Conservation (phyloP, 192 early-diverging fungal genomes). For the Gigaspora rosea region DNA sequence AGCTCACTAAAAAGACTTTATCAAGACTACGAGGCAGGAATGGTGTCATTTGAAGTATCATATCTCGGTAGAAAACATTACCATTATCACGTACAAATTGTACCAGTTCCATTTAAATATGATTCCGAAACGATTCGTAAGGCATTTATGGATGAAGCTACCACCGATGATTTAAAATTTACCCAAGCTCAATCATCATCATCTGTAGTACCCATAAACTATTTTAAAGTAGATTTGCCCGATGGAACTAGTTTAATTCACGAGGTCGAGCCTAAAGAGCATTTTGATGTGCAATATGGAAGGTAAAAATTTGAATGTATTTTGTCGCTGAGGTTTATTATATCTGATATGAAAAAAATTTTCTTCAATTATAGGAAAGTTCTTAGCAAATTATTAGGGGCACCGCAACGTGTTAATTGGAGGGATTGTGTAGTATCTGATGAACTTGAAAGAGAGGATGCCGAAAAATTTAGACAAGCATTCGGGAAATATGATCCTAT, state of each 20-base stretch:
- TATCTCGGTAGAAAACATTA: slow-evolving; percentile 52
- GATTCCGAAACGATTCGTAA: slow-evolving; percentile 39
- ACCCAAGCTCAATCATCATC: background rate
- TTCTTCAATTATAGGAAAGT: slow-evolving; percentile 47
- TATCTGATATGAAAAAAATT: background rate
- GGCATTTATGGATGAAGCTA: slow-evolving; percentile 48
- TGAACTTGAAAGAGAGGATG: slow-evolving; percentile 10
- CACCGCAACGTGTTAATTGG: slow-evolving; percentile 79
- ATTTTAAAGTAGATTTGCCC: slow-evolving; percentile 62
- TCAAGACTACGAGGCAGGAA: slow-evolving; percentile 58
- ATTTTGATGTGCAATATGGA: slow-evolving; percentile 81
- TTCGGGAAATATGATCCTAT: slow-evolving; percentile 3
- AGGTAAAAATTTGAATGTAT: slow-evolving; percentile 42
- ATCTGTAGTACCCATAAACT: slow-evolving; percentile 18
- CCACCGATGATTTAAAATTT: slow-evolving; percentile 1
- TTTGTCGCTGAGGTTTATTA: background rate
- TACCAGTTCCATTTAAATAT: slow-evolving; percentile 58
- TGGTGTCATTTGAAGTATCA: slow-evolving; percentile 79
- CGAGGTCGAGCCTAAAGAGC: slow-evolving; percentile 40
- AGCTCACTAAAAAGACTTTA: slow-evolving; percentile 53
- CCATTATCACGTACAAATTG: slow-evolving; percentile 72
- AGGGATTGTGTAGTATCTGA: slow-evolving; percentile 55
- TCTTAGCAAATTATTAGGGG: slow-evolving; percentile 65
- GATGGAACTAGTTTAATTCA: slow-evolving; percentile 49
- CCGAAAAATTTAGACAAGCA: slow-evolving; percentile 16